A percentile compares a stretch with the other conserved stretches of the same genome.
phyloP scores from a whole-genome alignment of 129 eudicot species.

The Glebionis coronaria region DNA sequence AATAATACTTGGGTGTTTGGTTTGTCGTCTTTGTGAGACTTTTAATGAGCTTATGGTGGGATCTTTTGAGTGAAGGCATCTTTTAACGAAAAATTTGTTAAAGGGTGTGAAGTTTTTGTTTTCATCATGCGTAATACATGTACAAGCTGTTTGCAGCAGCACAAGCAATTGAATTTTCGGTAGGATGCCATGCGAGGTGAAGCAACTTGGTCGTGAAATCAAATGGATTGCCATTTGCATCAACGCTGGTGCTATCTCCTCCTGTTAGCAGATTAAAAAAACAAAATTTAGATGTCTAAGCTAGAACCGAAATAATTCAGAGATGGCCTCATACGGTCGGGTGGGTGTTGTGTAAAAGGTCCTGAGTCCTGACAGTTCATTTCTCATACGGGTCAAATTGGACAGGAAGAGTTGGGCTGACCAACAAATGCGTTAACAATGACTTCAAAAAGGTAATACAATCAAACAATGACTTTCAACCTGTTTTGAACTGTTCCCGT shows the following conservation, averaged over 20 bases:
- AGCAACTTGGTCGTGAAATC: slow-evolving; percentile 91
- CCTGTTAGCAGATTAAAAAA: slow-evolving; percentile 36
- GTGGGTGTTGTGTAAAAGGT: too few species aligned
- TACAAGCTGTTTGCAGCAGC: slow-evolving; percentile 99
- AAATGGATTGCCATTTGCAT: slow-evolving; percentile 91
- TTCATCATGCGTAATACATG: slow-evolving; percentile 95
- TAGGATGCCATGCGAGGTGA: slow-evolving; percentile 97
- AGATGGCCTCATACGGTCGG: too few species aligned
- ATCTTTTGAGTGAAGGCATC: slow-evolving; percentile 14
- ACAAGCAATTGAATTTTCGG: slow-evolving; percentile 97
- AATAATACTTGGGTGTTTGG: neutral
- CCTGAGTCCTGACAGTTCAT: neutral
- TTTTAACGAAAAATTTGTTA: slow-evolving; percentile 24
- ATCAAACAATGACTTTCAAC: too few species aligned
- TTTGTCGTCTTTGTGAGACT: neutral
- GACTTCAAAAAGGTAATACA: too few species aligned
- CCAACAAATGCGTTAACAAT: too few species aligned
- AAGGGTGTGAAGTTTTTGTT: neutral
- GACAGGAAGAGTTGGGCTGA: too few species aligned
- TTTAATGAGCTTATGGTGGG: too few species aligned
- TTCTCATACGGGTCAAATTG: neutral
- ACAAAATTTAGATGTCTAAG: neutral
- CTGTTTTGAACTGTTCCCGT: too few species aligned
- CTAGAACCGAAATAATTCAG: neutral
- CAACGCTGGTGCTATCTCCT: slow-evolving; percentile 69